phyloP scores from a whole-genome alignment of 345 rosid genomes.

The Conringia planisiliqua region DNA sequence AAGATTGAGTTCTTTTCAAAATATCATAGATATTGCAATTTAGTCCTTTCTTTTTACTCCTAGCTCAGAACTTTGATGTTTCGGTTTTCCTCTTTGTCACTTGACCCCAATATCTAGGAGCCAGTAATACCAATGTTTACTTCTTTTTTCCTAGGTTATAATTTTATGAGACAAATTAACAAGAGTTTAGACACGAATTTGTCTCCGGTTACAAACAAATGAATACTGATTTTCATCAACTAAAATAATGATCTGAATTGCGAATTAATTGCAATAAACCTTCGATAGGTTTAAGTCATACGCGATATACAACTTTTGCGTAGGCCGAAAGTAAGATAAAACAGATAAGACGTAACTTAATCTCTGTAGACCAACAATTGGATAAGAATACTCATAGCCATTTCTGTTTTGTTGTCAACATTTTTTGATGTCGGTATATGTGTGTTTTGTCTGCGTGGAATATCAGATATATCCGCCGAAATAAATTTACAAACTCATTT shows the following conservation, averaged over 20 bases:
- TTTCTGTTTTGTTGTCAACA: conserved; percentile 5
- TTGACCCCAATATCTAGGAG: conserved; percentile 17
- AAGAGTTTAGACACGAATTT: neutral
- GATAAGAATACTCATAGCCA: conserved; percentile 16
- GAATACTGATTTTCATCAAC: neutral
- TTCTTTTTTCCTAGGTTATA: neutral
- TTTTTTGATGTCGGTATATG: conserved; percentile 27
- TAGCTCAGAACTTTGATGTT: neutral
- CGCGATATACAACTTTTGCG: neutral
- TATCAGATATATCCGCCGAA: conserved; percentile 14
- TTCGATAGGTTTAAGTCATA: neutral
- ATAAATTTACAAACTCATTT: neutral
- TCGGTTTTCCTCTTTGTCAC: neutral
- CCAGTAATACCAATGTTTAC: neutral
- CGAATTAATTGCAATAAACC: neutral
- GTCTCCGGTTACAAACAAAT: neutral
- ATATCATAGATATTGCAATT: neutral
- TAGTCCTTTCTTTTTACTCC: neutral
- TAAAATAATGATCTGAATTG: neutral
- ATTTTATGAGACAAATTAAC: neutral
- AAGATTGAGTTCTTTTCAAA: neutral
- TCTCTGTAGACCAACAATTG: conserved; percentile 8
- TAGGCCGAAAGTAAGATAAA: neutral
- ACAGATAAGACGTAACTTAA: neutral
- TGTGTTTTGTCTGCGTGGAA: conserved; percentile 8